phyloP scores from a whole-genome alignment of 441 rosid species.

The Corymbia citriodora region DNA sequence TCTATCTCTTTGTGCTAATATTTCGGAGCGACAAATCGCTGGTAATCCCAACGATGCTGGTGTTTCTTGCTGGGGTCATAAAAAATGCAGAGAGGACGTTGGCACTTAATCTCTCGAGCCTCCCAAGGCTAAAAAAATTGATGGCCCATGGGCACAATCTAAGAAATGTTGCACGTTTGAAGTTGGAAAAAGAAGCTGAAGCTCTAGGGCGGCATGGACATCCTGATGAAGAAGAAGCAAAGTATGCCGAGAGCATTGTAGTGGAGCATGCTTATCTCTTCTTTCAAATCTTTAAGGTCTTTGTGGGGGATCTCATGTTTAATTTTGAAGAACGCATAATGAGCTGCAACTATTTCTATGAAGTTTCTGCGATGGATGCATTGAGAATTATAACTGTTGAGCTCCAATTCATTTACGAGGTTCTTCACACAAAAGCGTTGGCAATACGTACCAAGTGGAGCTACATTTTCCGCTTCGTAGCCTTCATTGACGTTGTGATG shows the following conservation, averaged over 20 bases:
- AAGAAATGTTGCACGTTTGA: too few species aligned
- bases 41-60: neutral
- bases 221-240: neutral
- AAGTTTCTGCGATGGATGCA: neutral
- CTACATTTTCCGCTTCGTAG: neutral
- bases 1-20: neutral
- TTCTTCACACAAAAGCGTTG: neutral
- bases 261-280: neutral
- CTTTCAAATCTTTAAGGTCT: neutral
- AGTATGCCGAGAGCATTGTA: neutral
- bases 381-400: neutral
- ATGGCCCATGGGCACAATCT: too few species aligned
- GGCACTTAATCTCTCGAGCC: neutral
- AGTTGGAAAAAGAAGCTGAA: neutral
- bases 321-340: fast-evolving
- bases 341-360: neutral
- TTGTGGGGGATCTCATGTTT: neutral
- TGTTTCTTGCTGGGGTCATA: neutral
- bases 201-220: neutral
- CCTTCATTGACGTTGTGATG: neutral
- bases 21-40: neutral
- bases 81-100: neutral
- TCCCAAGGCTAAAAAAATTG: neutral
- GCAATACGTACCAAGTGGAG: neutral
- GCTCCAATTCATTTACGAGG: neutral